Evolutionary conservation across 2,329 filamentous ascomycete genomes (phyloP), one percentile per base, ranked within the genome.

Genomic region (Curvularia spicifera): DNA sequence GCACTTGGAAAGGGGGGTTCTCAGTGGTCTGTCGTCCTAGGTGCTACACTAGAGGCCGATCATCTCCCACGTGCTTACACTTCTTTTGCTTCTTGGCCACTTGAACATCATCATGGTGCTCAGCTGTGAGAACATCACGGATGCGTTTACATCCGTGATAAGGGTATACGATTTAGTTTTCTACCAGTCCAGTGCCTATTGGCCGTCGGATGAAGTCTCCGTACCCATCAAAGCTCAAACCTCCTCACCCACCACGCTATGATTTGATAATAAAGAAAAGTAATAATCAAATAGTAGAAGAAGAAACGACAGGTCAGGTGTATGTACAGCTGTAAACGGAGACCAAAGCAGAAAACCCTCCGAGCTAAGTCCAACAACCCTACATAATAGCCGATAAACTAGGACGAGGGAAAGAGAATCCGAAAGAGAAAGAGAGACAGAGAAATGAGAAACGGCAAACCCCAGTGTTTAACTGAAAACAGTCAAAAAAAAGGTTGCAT

Each of bases 391-490:
- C 39, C 20, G 28, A 46, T 26, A 12, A 46, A 20, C n/a, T 46
- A 24, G 18, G 39, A 15, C 24, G 24, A 26, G 6, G 24, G 24
- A 12, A 15, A 18, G 18, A n/a, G 45, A 37, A 37, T 37, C 29
- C 44, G 18, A 47, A 55, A 49, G 28, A 49, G 28, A 50, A 51
- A 44, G 22, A 48, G 8, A 42, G 13, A 15, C 24, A 42, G 40
- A 20, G 24, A 51, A 37, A 40, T 28, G 33, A 40, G 20, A 42
- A n/a, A 52, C 40, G 39, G 5, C 33, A 37, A 37, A n/a, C 0
- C 37, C 37, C 15, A 50, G 39, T 35, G 53, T 35, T 49, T 15
- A 46, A 43, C 48, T 31, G 31, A 45, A 42, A 47, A 22, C 5
- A 15, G 31, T 35, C 28, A 24, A 24, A 26, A 26, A 26, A 26